Percentiles rank a stretch among this genome's conserved stretches.
Evolutionary conservation across 768 basidiomycete species (phyloP).

Genomic region (Suillus sp.): DNA sequence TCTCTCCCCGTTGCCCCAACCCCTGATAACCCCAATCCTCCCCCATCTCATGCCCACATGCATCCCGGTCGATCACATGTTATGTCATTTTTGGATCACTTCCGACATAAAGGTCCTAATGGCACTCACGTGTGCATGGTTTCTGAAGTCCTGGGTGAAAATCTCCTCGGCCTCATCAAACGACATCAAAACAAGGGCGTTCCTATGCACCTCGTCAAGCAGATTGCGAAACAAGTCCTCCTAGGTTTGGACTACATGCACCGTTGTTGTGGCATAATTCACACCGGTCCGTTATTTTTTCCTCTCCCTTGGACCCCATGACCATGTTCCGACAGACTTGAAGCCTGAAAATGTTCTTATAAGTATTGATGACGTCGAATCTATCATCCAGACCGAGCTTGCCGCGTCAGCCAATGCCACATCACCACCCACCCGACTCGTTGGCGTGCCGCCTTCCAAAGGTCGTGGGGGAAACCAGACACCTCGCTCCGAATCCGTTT

Average conservation of each 20-base stretch:
- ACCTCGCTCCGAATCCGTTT: constrained; percentile 75
- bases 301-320: constrained; percentile 6
- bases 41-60: constrained; percentile 58
- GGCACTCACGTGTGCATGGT: constrained; percentile 99
- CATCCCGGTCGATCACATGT: constrained; percentile 93
- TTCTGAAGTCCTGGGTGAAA: constrained; percentile 97
- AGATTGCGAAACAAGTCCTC: constrained; percentile 96
- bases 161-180: constrained; percentile 94
- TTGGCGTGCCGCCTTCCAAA: constrained; percentile 91
- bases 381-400: constrained; percentile 85
- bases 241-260: constrained; percentile 98
- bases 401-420: constrained; percentile 41
- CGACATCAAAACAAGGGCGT: constrained; percentile 98
- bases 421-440: constrained; percentile 59
- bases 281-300: constrained; percentile 62
- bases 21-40: constrained; percentile 50
- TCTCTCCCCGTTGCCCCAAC: constrained; percentile 54
- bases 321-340: constrained; percentile 56
- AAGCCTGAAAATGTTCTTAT: constrained; percentile 99
- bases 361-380: constrained; percentile 94
- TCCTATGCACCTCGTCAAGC: constrained; percentile 87
- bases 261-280: constrained; percentile 94
- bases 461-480: constrained; percentile 97
- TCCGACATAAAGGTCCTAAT: constrained; percentile 94
- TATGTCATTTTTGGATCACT: constrained; percentile 97